These are phyloP conservation scores for Thermomucor indicae-seudaticae DNA, from an alignment of 371 early-diverging fungal species.

Conservation along the genomic window DNA sequence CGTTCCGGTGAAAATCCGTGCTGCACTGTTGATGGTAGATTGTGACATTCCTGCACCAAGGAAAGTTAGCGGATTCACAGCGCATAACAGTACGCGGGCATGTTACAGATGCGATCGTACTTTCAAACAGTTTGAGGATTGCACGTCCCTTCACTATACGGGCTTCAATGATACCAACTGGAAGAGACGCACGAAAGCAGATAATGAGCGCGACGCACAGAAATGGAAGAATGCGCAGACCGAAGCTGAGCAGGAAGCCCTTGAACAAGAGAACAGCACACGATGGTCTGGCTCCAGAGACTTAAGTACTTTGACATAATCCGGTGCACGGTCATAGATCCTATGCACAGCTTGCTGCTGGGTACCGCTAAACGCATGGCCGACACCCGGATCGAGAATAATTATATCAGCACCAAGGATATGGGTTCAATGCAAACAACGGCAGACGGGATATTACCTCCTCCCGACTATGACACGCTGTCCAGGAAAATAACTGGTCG, in stretches of 20 bases:
- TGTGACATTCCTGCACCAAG: background rate
- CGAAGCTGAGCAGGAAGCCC: background rate
- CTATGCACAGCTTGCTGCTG: constrained; percentile 7
- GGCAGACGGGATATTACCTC: too few relatives aligned
- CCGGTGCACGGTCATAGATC: constrained; percentile 1
- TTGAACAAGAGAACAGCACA: background rate
- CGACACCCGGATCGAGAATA: background rate
- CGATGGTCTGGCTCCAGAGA: constrained; percentile 1
- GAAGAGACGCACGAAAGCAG: background rate
- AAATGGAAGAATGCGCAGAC: background rate
- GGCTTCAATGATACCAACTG: background rate
- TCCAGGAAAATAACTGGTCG: too few relatives aligned
- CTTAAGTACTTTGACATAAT: constrained; percentile 3
- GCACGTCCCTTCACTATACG: too few relatives aligned
- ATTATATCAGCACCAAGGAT: too few relatives aligned
- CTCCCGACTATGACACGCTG: too few relatives aligned
- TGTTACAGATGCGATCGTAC: background rate
- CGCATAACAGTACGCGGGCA: background rate
- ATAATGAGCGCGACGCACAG: background rate
- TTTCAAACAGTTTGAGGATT: background rate
- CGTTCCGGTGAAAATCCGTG: too few relatives aligned
- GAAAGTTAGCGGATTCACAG: background rate
- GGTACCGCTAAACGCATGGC: constrained; percentile 4
- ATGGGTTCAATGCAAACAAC: too few relatives aligned
- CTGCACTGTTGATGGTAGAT: background rate